Percentiles rank a stretch among this genome's conserved stretches.
Conservation (phyloP, 176 grass and related monocot genomes). For the Carex littledalei region DNA sequence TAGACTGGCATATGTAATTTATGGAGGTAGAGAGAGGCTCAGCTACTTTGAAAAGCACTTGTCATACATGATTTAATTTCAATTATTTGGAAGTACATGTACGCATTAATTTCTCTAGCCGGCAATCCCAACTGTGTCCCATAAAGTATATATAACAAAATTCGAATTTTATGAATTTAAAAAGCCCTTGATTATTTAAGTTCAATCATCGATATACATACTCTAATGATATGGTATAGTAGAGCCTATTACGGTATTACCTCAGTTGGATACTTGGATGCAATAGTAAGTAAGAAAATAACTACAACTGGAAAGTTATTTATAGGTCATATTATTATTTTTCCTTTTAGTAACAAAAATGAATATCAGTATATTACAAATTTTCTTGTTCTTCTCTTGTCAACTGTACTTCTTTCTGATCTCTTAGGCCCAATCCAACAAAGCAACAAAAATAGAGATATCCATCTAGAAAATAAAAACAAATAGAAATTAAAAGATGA, state of each 20-base stretch:
- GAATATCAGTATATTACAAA: background rate
- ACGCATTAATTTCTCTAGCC: background rate
- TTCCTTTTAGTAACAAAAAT: too few species aligned
- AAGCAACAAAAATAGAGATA: background rate
- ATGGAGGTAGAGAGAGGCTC: background rate
- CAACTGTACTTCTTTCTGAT: background rate
- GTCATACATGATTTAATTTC: background rate
- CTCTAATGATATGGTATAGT: background rate
- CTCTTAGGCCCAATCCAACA: background rate
- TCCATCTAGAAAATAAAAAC: background rate
- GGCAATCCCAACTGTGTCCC: background rate
- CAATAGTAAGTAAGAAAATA: too few species aligned
- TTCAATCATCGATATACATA: background rate
- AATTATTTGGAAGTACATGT: background rate
- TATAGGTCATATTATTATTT: too few species aligned
- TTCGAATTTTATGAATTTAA: background rate
- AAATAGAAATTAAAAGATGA: background rate
- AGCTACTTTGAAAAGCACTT: constrained; percentile 15
- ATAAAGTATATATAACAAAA: background rate
- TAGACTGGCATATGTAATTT: background rate
- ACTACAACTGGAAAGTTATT: too few species aligned
- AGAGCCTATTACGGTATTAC: background rate
- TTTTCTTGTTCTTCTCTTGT: background rate
- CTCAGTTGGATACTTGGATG: too few species aligned
- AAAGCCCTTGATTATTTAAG: background rate